Conservation (phyloP, 257 asterid genomes). For the Nicotiana benthamiana region DNA sequence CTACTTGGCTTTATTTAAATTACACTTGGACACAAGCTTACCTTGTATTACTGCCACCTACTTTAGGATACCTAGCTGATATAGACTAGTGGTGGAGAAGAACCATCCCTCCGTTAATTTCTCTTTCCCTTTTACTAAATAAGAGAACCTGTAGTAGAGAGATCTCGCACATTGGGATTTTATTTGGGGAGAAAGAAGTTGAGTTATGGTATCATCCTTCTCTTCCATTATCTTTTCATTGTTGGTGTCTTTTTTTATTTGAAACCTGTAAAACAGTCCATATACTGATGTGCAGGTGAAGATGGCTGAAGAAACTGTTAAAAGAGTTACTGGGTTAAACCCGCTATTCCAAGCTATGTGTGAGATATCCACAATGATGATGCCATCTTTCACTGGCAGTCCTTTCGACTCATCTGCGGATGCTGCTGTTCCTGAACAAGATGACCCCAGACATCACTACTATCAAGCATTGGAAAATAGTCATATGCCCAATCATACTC, state of each 20-base stretch:
- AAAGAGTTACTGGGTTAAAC: conserved; percentile 80
- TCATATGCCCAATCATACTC: conserved; percentile 26
- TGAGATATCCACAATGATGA: conserved; percentile 54
- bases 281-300: conserved; percentile 47
- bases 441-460: conserved; percentile 39
- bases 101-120: background rate
- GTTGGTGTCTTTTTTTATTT: background rate
- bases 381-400: conserved; percentile 50
- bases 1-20: background rate
- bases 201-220: background rate
- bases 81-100: background rate
- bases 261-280: background rate
- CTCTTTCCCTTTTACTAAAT: background rate
- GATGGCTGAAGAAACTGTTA: conserved; percentile 93
- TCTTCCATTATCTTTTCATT: background rate
- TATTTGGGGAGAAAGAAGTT: background rate
- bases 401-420: conserved; percentile 64
- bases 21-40: background rate
- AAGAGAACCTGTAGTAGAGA: background rate
- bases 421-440: conserved; percentile 63
- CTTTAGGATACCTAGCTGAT: background rate
- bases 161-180: background rate
- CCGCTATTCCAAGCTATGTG: conserved; percentile 79
- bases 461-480: conserved; percentile 37
- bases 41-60: background rate